These are phyloP conservation scores for Cicer judaicum DNA, from an alignment of 306 rosid species.

Conservation along the genomic window DNA sequence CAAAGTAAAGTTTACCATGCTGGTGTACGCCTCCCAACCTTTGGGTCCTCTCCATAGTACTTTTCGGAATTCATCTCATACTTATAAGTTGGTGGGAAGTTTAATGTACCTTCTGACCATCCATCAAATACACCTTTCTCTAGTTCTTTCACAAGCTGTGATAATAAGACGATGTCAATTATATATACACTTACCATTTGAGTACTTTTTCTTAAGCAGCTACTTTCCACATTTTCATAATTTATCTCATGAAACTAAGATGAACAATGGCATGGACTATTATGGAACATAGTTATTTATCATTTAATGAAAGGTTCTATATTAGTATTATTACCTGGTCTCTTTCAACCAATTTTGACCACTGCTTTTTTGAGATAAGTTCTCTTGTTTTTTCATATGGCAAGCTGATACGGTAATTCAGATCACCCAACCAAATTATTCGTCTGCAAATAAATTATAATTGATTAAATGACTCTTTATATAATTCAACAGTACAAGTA, in stretches of 20 bases:
- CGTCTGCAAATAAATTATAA: conserved; percentile 62
- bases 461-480: conserved; percentile 21
- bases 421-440: conserved; percentile 94
- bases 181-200: conserved; percentile 10
- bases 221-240: not conserved
- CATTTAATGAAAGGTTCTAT: conserved; percentile 23
- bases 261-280: conserved; percentile 9
- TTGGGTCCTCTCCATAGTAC: conserved; percentile 79
- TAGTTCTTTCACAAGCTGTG: conserved; percentile 72
- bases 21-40: conserved; percentile 80
- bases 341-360: conserved; percentile 71
- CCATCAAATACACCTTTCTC: conserved; percentile 77
- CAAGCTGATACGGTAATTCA: conserved; percentile 85
- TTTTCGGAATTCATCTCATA: conserved; percentile 78
- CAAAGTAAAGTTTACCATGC: conserved; percentile 70
- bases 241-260: not conserved
- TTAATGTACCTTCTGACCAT: conserved; percentile 83
- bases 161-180: conserved; percentile 44
- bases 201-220: not conserved
- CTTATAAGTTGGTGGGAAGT: conserved; percentile 86
- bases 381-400: conserved; percentile 75
- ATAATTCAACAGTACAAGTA: too few species aligned
- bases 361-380: conserved; percentile 68
- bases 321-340: conserved; percentile 78
- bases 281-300: conserved; percentile 21